Percentiles rank a stretch among this genome's conserved stretches.
Evolutionary conservation across 805 yeast genomes (phyloP).

Genomic region (Kazachstania martiniae): DNA sequence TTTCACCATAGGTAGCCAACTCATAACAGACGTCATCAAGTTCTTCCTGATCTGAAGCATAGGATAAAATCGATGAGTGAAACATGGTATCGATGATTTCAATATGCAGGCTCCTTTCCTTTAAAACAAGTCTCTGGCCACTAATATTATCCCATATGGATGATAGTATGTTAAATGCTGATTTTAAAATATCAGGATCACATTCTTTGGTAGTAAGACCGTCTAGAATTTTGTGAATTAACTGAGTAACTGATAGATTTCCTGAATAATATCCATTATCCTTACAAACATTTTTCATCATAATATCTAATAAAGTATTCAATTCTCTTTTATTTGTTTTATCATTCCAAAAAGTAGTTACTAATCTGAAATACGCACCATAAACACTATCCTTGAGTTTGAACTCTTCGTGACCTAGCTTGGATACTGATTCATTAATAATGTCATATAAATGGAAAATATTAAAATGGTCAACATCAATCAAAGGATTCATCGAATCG

Average conservation of each 20-base stretch:
- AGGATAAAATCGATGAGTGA: slow-evolving; percentile 31
- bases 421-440: too few relatives aligned
- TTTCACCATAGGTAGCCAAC: slow-evolving; percentile 23
- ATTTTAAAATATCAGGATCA: background rate
- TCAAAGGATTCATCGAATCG: too few relatives aligned
- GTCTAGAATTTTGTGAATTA: background rate
- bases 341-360: slow-evolving; percentile 5
- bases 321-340: slow-evolving; percentile 4
- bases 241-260: background rate
- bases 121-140: slow-evolving; percentile 49
- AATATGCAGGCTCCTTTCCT: slow-evolving; percentile 55
- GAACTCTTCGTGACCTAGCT: too few relatives aligned
- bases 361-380: slow-evolving; percentile 19
- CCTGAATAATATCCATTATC: background rate
- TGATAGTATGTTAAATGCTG: slow-evolving; percentile 28
- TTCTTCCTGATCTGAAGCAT: slow-evolving; percentile 26
- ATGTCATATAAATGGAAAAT: too few relatives aligned
- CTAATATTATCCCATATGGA: slow-evolving; percentile 49
- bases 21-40: slow-evolving; percentile 1
- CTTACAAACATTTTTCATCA: background rate
- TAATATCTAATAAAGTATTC: background rate
- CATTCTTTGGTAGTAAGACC: too few relatives aligned
- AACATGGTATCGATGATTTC: slow-evolving; percentile 42
- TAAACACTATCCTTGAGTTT: slow-evolving; percentile 24
- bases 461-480: too few relatives aligned